Conservation (phyloP, 2,329 filamentous ascomycete genomes). For the Cryphonectria japonica region DNA sequence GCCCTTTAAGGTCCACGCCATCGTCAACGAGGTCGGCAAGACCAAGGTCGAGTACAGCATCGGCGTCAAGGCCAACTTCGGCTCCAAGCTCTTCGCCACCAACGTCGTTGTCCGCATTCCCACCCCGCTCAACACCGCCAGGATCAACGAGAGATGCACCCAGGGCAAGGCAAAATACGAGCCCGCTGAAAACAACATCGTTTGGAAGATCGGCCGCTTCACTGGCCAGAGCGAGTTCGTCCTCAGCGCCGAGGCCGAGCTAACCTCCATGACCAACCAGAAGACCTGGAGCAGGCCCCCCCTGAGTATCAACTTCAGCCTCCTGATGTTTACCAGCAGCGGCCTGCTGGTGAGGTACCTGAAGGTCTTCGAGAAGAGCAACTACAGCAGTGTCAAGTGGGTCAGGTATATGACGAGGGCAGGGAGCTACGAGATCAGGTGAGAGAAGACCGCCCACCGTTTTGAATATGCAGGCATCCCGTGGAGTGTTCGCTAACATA, state of each 20-base stretch:
- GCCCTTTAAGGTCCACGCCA: slow-evolving; percentile 97
- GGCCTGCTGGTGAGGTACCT: slow-evolving; percentile 90
- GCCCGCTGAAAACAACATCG: slow-evolving; percentile 95
- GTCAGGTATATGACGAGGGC: slow-evolving; percentile 98
- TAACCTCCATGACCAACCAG: slow-evolving; percentile 97
- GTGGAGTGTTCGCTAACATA: not conserved
- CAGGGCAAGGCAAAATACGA: slow-evolving; percentile 99
- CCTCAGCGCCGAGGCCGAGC: slow-evolving; percentile 86
- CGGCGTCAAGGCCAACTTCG: slow-evolving; percentile 95
- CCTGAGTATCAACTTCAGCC: slow-evolving; percentile 85
- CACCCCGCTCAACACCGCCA: slow-evolving; percentile 93
- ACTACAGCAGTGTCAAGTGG: slow-evolving; percentile 99
- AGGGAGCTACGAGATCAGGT: slow-evolving; percentile 97
- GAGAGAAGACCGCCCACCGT: slow-evolving; percentile 31
- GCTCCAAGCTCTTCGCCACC: slow-evolving; percentile 92
- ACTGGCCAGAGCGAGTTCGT: slow-evolving; percentile 98
- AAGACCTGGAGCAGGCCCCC: slow-evolving; percentile 96
- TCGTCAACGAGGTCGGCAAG: slow-evolving; percentile 95
- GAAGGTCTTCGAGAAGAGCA: slow-evolving; percentile 99
- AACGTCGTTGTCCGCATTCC: slow-evolving; percentile 95
- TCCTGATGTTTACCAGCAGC: slow-evolving; percentile 98
- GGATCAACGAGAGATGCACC: slow-evolving; percentile 88
- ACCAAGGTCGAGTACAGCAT: slow-evolving; percentile 99
- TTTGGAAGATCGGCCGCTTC: slow-evolving; percentile 99
- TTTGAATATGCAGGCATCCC: too few species aligned